Evolutionary conservation across 2,329 filamentous ascomycete species (phyloP), one percentile per base, ranked within the genome.

Genomic region (Paecilomyces sp.): DNA sequence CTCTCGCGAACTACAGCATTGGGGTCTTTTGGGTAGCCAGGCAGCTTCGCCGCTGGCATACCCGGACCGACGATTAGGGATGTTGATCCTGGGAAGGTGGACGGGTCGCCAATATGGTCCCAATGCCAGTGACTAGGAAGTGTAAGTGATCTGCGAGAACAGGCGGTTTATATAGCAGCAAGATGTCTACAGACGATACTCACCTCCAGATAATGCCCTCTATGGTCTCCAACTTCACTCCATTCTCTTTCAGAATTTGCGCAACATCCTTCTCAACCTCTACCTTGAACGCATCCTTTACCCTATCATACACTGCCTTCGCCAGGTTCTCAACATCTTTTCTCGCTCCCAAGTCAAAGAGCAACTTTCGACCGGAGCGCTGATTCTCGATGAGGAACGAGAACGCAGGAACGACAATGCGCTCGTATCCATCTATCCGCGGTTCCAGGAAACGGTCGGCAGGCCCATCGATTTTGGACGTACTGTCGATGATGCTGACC

Each of bases 341-440:
- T 1, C 73, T 66, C 2, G 71, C 58, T 8, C 75, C 73, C 11
- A 76, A 66, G 58, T 76, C 74, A 58, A 75, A 76, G n/a, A 76
- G 62, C 2, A 76, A 58, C 6, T 64, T 65, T 13, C 65, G 63
- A 3, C 62, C 59, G 58, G 69, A 66, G 5, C 58, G 51, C 6
- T 66, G 63, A 59, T 83, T 80, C 58, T 80, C 73, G 57, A 83
- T 77, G 1, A 82, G 69, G 65, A 83, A 83, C 2, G 58, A 25
- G 30, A 59, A 59, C 30, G 57, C 57, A 53, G 55, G 55, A 31
- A 36, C 41, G 33, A 56, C 9, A 2, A 56, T 9, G 8, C 41
- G 33, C 18, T 54, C 31, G 24, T 51, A 30, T 4, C 33, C 33
- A 34, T 54, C 57, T 8, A 58, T 51, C 9, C 18, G 15, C 3